Base-by-base conservation (phyloP, 345 rosid species). In the Corymbia maculata region DNA sequence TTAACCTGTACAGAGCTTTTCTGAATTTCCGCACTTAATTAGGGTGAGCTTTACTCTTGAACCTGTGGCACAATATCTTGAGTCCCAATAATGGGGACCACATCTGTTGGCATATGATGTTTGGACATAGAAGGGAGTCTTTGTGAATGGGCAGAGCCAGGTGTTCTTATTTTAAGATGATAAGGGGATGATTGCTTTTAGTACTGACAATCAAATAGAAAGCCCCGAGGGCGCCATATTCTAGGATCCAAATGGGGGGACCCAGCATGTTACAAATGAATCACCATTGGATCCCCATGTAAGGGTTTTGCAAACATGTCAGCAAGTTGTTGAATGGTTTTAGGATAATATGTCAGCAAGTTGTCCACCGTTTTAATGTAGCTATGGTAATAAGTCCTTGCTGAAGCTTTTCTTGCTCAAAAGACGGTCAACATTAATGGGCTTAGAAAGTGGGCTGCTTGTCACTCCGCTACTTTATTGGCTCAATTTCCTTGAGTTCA, bases 91-190 rank as follows among this genome's bases (percentile, higher is more conserved):
- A 88, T 80, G 19, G 86, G 55, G 89, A 88, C 80, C 89, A 88
- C 89, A 15, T 88, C 57, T 55, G 49, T 21, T 84, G 50, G 89
- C 87, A 88, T 84, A 87, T 88, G 55, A 82, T 59, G 89, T 64
- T 88, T 85, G 84, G 61, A 88, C 85, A 88, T 88, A 88, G 89
- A 88, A 85, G 66, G 47, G 85, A 85, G 57, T 88, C 51, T 87
- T 88, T 64, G 87, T 88, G 87, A 88, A 84, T 84, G 82, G 89
- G 89, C 45, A 85, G 88, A 86, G 85, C 19, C 36, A 57, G 32
- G 75, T 86, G 51, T 36, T 86, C 87, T 86, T 55, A 42, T 55
- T 86, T 57, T 30, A 57, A 13, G 87, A 86, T 11, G 14, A 51
- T 86, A 86, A 6, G 51, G 70, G 82, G 26, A 36, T 55, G 52